These are phyloP conservation scores for Camelina sativa DNA, from an alignment of 345 rosid species.

Conservation along the genomic window DNA sequence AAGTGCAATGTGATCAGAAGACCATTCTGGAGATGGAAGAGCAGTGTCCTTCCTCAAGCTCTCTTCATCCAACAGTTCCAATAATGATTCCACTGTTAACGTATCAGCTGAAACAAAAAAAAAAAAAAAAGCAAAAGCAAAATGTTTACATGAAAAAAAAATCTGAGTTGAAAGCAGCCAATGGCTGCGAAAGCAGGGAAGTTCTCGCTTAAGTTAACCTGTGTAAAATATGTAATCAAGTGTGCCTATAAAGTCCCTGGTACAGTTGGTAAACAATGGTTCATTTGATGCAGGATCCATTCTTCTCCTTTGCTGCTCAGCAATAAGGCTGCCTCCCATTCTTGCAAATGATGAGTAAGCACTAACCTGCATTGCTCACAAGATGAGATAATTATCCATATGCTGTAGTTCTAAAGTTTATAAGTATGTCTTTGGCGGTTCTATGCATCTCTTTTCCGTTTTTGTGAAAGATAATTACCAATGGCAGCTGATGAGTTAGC, in stretches of 20 bases:
- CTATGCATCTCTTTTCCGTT: not conserved
- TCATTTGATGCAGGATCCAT: conserved; percentile 88
- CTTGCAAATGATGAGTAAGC: conserved; percentile 96
- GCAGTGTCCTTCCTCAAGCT: conserved; percentile 98
- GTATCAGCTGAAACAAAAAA: conserved; percentile 73
- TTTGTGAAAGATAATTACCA: conserved; percentile 57
- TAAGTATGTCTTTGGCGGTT: not conserved
- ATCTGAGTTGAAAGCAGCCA: conserved; percentile 20
- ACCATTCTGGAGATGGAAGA: conserved; percentile 99
- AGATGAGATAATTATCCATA: conserved; percentile 15
- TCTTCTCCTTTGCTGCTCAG: conserved; percentile 84
- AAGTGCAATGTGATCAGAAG: conserved; percentile 97
- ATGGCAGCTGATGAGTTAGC: conserved; percentile 86
- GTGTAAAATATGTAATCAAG: conserved; percentile 96
- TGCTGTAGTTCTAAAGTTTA: not conserved
- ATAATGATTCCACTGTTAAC: conserved; percentile 81
- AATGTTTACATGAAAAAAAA: conserved; percentile 12
- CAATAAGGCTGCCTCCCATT: conserved; percentile 57
- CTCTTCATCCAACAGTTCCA: conserved; percentile 98
- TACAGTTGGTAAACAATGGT: conserved; percentile 94
- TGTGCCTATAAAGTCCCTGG: conserved; percentile 92
- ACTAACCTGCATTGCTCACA: conserved; percentile 72
- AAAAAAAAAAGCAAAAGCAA: not conserved
- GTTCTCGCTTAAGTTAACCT: conserved; percentile 49
- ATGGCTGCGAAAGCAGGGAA: not conserved